Base-by-base conservation (phyloP, 2,329 filamentous ascomycete species). In the Fusarium liriodendri region DNA sequence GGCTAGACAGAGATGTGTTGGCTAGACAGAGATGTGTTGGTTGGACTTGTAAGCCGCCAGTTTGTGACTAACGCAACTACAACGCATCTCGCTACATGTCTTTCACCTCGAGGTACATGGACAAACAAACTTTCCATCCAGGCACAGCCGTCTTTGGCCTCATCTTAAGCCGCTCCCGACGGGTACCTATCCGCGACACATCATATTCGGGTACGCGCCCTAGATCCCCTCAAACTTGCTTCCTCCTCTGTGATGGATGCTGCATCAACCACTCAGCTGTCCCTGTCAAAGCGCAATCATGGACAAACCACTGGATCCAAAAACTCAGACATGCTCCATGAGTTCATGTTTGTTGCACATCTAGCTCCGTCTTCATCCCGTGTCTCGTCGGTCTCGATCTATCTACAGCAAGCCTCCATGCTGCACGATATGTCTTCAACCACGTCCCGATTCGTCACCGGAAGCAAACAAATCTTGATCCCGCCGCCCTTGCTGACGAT, bases 401-500 rank as follows among this genome's bases (percentile, higher is more conserved):
- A 47, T 40, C 38, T 8, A 14, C 22, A 25, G 54, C 32, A n/a
- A 25, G 38, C 35, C 35, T n/a, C 42, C 20, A 22, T 14, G 25
- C 42, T 45, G 20, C 33, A 42, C 32, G 35, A 66, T 13, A 29
- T 35, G 33, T 29, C 35, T 50, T 62, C 45, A 25, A 52, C 47
- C 54, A 20, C 47, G 18, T 35, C 52, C 40, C 25, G 55, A 64
- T 40, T 37, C 40, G 33, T 25, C 25, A 14, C 45, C 20, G 5
- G 65, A 8, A 37, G 33, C 59, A 74, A 72, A 62, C 64, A 66
- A 62, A 29, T 47, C 63, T 55, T 55, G n/a, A 27, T 45, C 35
- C 59, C 37, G 38, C 25, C 62, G 67, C 45, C 64, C 45, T 54
- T 42, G 42, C n/a, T 47, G 32, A 62, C 60, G 65, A 50, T 50